Base-by-base conservation (phyloP, 1,139 yeast species). In the Kodamaea arcana region DNA sequence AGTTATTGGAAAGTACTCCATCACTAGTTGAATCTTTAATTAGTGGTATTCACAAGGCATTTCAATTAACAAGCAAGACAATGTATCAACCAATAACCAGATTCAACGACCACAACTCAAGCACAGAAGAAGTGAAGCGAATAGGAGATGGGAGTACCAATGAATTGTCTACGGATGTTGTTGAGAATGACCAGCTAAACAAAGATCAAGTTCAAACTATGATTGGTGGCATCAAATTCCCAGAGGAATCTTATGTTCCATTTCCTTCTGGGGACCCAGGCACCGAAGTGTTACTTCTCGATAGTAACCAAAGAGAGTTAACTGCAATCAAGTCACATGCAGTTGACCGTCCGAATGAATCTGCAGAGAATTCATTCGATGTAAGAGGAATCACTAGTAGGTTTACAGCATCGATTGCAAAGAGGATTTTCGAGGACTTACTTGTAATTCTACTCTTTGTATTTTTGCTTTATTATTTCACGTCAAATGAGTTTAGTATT, bases 21-120 rank as follows among this genome's bases (percentile, higher is more conserved):
- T 15, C 34, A 2, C 46, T 45, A 13, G 59, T 57, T 16, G 70
- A 63, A 25, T 46, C 54, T 0, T 61, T 74, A 24, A 57, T 78
- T 4, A 61, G 64, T 30, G 85, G 84, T 2, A 76, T 76, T 3
- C 84, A 78, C 54, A 52, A 54, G 39, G 56, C 58, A 20, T 69
- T 63, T 52, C 54, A 53, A 15, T 52, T 69, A 24, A 46, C 55
- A 9, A 43, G 63, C 15, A 60, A 56, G 1, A 58, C 63, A 10
- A 47, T 53, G 46, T 69, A 65, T 42, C 72, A 62, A 40, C 75
- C 74, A 10, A 43, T 55, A 1, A 52, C 66, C 12, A 56, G 62
- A 29, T 67, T 65, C 39, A n/a, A 24, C 2, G 44, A 46, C 15
- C 11, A 26, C 8, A 15, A 5, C 39, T 40, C 8, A 27, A 22